Percentiles rank a stretch among this genome's conserved stretches.
phyloP scores from a whole-genome alignment of 768 basidiomycete genomes.

The Pluteus cervinus region DNA sequence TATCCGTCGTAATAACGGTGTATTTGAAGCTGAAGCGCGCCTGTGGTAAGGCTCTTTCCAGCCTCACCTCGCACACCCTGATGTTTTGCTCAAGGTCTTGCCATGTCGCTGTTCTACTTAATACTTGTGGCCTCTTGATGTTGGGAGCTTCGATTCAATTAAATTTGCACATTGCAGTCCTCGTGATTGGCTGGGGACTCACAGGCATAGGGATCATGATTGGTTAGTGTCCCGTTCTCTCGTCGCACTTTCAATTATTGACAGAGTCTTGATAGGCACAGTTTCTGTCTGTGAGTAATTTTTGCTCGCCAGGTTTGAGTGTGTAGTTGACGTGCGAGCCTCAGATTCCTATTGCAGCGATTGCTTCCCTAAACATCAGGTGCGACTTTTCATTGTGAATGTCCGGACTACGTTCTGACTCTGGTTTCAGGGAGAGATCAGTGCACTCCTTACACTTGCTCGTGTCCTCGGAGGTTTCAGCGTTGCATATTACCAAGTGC shows the following conservation, averaged over 20 bases:
- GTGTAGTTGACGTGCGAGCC: no score
- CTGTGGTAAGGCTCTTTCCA: constrained; percentile 32
- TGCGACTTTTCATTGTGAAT: no score
- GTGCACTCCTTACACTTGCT: constrained; percentile 47
- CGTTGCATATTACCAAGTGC: constrained; percentile 54
- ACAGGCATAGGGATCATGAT: constrained; percentile 44
- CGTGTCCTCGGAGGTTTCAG: constrained; percentile 51
- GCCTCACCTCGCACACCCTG: background rate
- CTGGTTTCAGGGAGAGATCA: constrained; percentile 57
- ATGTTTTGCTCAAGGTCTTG: constrained; percentile 32
- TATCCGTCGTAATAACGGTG: constrained; percentile 27
- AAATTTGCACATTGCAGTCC: constrained; percentile 35
- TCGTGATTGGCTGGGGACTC: constrained; percentile 59
- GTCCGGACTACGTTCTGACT: no score
- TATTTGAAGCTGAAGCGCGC: constrained; percentile 37
- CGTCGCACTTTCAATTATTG: no score
- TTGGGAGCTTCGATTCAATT: constrained; percentile 47
- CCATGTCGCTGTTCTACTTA: constrained; percentile 47
- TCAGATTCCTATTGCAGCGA: constrained; percentile 31
- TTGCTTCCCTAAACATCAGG: constrained; percentile 24
- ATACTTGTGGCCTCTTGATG: constrained; percentile 45
- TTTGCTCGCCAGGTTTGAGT: background rate
- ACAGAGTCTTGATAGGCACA: no score
- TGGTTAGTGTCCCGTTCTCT: constrained; percentile 48
- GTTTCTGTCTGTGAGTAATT: background rate